These are phyloP conservation scores for Claviceps sorghi DNA, from an alignment of 2,329 filamentous ascomycete genomes.

Conservation along the genomic window DNA sequence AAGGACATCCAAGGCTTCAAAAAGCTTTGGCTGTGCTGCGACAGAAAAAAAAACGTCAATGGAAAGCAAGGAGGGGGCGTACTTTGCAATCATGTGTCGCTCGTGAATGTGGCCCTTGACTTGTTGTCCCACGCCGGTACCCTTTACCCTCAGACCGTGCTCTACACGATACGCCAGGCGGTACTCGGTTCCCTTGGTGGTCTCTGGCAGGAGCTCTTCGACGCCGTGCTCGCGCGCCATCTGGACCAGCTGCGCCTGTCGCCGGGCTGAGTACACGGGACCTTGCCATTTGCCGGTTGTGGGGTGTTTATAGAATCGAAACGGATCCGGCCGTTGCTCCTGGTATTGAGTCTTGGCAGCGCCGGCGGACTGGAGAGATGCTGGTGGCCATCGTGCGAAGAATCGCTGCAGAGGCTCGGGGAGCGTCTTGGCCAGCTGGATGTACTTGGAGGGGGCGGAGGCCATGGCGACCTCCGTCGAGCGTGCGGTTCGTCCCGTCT, in stretches of 20 bases:
- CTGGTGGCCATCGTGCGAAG: constrained; percentile 78
- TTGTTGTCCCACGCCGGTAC: constrained; percentile 78
- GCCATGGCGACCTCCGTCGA: constrained; percentile 16
- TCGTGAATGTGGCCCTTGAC: constrained; percentile 96
- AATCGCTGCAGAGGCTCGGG: constrained; percentile 70
- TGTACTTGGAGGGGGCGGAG: constrained; percentile 23
- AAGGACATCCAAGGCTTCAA: not conserved
- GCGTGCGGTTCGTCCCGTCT: not conserved
- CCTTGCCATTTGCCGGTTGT: constrained; percentile 71
- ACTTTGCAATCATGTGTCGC: constrained; percentile 63
- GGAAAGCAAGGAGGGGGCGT: constrained; percentile 20
- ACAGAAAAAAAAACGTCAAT: not conserved
- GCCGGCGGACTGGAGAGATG: constrained; percentile 36
- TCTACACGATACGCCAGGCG: constrained; percentile 59
- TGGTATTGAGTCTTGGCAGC: constrained; percentile 35
- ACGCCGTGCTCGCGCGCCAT: constrained; percentile 66
- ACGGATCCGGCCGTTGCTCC: constrained; percentile 57
- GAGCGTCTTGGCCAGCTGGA: constrained; percentile 54
- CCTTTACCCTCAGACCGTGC: constrained; percentile 71
- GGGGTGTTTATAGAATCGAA: constrained; percentile 64
- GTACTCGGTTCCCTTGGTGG: constrained; percentile 59
- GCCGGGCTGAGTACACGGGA: constrained; percentile 66
- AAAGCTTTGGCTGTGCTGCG: not conserved
- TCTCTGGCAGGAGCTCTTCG: constrained; percentile 64
- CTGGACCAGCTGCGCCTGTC: constrained; percentile 85